Base-by-base conservation (phyloP, 352 stramenopile genomes). In the Elongisporangium anandrum region DNA sequence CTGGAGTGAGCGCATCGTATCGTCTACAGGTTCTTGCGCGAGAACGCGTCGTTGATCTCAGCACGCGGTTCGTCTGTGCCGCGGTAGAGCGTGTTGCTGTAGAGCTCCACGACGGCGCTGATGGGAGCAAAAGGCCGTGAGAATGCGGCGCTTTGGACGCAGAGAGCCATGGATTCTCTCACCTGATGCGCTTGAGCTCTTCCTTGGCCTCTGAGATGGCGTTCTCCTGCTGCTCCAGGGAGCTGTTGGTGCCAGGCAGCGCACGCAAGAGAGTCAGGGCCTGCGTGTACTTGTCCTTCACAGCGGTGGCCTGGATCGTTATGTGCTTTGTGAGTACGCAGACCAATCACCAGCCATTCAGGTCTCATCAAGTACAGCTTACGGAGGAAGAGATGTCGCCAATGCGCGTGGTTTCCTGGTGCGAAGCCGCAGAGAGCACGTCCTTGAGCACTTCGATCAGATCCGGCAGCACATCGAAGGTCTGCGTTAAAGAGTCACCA, bases 361-460 rank as follows among this genome's bases (percentile, higher is more conserved):
- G 49, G 4, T 22, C 9, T 22, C 20, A 55, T 4, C 9, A 17
- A 53, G 21, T 2, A 38, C 17, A 34, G 21, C 71, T 51, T 69
- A 92, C 85, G 50, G 85, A 90, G 2, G 81, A 66, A n/a, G 85
- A 93, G 29, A 94, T 71, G 56, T 94, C 85, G 60, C 85, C 85
- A 20, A 94, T 73, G 21, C 85, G 70, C 51, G 84, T 92, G 16
- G 79, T 88, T 51, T 92, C 85, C 59, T 94, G 83, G 34, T 67
- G 80, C 17, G 83, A 87, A 16, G 68, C 80, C n/a, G 82, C 81
- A 20, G 83, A 81, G 22, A 92, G 61, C 54, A 94, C 81, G 65
- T 94, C 85, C 61, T 91, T 94, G 29, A 94, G 75, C 61, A 91
- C 81, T 48, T 94, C 85, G 57, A 94, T 94, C 29, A 94, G 72